A percentile compares a stretch with the other conserved stretches of the same genome.
Evolutionary conservation across 768 basidiomycete genomes (phyloP).

Genomic region (Podaxis mareebaensis): DNA sequence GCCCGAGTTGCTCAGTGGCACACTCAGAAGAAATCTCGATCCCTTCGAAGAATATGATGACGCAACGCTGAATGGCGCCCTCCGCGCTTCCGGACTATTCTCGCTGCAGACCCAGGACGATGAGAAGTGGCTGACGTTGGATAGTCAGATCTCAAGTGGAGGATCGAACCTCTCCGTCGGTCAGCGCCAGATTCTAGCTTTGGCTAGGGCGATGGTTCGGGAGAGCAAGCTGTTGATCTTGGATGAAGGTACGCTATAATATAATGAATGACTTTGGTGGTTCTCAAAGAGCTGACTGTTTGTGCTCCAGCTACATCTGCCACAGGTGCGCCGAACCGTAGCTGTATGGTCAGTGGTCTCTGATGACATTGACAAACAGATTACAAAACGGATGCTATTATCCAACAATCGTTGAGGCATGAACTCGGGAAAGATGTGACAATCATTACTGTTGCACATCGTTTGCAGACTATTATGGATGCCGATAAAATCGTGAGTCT

Average conservation of each 20-base stretch:
- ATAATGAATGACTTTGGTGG: background rate
- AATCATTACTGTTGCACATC: constrained; percentile 10
- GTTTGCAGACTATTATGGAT: constrained; percentile 58
- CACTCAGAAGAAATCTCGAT: constrained; percentile 61
- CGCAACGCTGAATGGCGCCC: constrained; percentile 33
- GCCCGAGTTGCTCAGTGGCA: constrained; percentile 55
- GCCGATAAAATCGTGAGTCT: constrained; percentile 47
- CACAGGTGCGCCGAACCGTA: constrained; percentile 32
- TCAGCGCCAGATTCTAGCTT: constrained; percentile 67
- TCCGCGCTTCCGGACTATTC: constrained; percentile 36
- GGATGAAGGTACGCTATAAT: constrained; percentile 47
- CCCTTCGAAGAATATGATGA: constrained; percentile 60
- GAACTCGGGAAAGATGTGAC: constrained; percentile 30
- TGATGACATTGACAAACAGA: constrained; percentile 28
- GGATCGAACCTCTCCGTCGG: constrained; percentile 73
- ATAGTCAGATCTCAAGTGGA: constrained; percentile 45
- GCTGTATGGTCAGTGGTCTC: background rate
- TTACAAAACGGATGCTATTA: constrained; percentile 62
- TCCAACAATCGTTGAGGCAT: constrained; percentile 64
- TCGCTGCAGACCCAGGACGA: constrained; percentile 35
- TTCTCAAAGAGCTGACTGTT: background rate
- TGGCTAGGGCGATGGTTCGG: constrained; percentile 57
- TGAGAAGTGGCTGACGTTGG: constrained; percentile 48
- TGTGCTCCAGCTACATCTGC: constrained; percentile 37
- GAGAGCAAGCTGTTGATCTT: constrained; percentile 56